Conservation (phyloP, 2,329 filamentous ascomycete genomes). For the Ophiocordyceps robertsii region DNA sequence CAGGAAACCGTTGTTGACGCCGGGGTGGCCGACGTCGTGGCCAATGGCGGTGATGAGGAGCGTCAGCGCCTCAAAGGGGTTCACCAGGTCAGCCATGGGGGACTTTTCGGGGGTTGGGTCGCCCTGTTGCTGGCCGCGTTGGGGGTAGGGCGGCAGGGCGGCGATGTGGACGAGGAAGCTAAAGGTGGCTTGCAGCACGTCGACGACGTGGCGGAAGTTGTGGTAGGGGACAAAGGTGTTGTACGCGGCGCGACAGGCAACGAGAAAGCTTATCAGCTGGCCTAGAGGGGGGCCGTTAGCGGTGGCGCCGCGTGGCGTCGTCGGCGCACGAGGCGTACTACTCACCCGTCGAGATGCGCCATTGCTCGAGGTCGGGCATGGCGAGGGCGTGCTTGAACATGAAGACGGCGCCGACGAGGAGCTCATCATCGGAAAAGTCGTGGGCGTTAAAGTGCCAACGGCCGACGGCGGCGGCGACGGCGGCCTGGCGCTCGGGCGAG, state of each 20-base stretch:
- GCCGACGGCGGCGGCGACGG: constrained; percentile 57
- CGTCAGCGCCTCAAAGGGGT: constrained; percentile 77
- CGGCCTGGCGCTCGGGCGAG: constrained; percentile 46
- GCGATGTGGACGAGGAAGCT: constrained; percentile 76
- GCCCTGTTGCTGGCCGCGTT: constrained; percentile 17
- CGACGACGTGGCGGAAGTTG: constrained; percentile 94
- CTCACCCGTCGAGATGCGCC: constrained; percentile 66
- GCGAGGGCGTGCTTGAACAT: constrained; percentile 84
- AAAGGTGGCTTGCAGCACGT: constrained; percentile 89
- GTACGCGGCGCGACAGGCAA: constrained; percentile 86
- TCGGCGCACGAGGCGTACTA: constrained; percentile 4
- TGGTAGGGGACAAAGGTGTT: constrained; percentile 95
- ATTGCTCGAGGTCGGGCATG: constrained; percentile 69
- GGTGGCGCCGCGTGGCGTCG: constrained; percentile 1
- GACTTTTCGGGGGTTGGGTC: constrained; percentile 30
- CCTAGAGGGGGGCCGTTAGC: constrained; percentile 39
- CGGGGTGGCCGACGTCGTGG: constrained; percentile 93
- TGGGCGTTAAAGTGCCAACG: constrained; percentile 85
- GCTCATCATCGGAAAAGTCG: constrained; percentile 77
- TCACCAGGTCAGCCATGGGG: constrained; percentile 61
- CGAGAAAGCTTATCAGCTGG: constrained; percentile 70
- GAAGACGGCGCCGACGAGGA: constrained; percentile 68
- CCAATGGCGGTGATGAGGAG: constrained; percentile 92
- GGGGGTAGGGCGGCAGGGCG: constrained; percentile 53
- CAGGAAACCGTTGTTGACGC: constrained; percentile 95